Conservation (phyloP, 2,329 filamentous ascomycete species). For the Paecilomyces niveus region DNA sequence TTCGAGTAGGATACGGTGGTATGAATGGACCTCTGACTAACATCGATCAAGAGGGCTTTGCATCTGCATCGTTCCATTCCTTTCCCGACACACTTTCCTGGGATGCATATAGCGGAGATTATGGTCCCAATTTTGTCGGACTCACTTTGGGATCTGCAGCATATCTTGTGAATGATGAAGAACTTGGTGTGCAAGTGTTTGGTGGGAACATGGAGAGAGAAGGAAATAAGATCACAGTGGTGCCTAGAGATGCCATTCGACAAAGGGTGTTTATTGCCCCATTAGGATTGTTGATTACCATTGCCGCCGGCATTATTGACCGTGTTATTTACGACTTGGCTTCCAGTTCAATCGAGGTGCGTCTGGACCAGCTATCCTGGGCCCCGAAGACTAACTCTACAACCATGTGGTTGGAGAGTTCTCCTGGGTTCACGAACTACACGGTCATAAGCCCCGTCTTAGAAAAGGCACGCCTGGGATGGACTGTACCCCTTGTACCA, state of each 20-base stretch:
- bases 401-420: background rate
- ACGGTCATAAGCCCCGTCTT: background rate
- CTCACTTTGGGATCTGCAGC: conserved; percentile 44
- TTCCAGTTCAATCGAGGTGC: background rate
- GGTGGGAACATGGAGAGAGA: conserved; percentile 35
- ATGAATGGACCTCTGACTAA: conserved; percentile 48
- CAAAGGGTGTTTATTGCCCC: conserved; percentile 10
- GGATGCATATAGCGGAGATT: conserved; percentile 53
- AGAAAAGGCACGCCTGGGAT: background rate
- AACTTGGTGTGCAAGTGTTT: conserved; percentile 44
- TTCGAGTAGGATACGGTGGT: conserved; percentile 51
- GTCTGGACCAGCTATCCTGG: background rate
- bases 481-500: background rate
- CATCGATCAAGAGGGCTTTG: conserved; percentile 50
- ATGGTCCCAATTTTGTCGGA: conserved; percentile 50
- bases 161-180: conserved; percentile 42
- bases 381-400: background rate
- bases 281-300: conserved; percentile 12
- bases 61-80: conserved; percentile 50
- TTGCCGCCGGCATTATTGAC: conserved; percentile 8
- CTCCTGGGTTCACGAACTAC: background rate
- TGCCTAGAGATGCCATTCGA: conserved; percentile 12
- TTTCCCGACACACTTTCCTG: conserved; percentile 50
- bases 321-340: background rate
- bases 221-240: conserved; percentile 6